phyloP scores from a whole-genome alignment of 1,284 basidiomycete genomes.

The Ustilago sp. region DNA sequence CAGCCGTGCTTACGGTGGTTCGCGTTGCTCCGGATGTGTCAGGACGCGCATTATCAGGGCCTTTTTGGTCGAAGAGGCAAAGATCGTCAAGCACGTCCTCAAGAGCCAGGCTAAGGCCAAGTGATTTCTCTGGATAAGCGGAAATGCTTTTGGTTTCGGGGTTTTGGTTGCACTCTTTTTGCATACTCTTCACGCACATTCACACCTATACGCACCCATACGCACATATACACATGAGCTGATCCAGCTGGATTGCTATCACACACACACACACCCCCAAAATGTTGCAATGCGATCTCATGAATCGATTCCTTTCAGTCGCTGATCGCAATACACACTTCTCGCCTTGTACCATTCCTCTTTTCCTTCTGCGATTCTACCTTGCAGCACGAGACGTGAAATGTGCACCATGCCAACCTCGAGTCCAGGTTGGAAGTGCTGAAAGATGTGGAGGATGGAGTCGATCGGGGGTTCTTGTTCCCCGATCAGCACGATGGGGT shows the following conservation, averaged over 20 bases:
- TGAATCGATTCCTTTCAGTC: background rate
- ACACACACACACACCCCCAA: background rate
- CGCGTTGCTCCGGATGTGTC: conserved; percentile 67
- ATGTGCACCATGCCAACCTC: too few species aligned
- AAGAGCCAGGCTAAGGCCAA: conserved; percentile 77
- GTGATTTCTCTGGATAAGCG: conserved; percentile 8
- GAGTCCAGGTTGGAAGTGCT: too few species aligned
- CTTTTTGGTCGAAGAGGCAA: conserved; percentile 99
- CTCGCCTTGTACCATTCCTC: background rate
- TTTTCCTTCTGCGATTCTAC: background rate
- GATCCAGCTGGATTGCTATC: too few species aligned
- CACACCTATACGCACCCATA: too few species aligned
- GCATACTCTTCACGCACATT: too few species aligned
- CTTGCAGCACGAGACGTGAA: too few species aligned
- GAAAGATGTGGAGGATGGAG: too few species aligned
- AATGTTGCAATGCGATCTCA: background rate
- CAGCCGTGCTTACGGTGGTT: conserved; percentile 68
- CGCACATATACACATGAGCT: too few species aligned
- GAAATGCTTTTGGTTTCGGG: background rate
- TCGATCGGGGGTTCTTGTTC: too few species aligned
- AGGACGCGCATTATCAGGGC: conserved; percentile 83
- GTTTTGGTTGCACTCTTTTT: background rate
- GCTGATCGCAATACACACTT: background rate
- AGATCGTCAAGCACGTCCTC: conserved; percentile 99
- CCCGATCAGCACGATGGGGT: too few species aligned